Conservation (phyloP, 345 rosid genomes). For the Citrus medica region DNA sequence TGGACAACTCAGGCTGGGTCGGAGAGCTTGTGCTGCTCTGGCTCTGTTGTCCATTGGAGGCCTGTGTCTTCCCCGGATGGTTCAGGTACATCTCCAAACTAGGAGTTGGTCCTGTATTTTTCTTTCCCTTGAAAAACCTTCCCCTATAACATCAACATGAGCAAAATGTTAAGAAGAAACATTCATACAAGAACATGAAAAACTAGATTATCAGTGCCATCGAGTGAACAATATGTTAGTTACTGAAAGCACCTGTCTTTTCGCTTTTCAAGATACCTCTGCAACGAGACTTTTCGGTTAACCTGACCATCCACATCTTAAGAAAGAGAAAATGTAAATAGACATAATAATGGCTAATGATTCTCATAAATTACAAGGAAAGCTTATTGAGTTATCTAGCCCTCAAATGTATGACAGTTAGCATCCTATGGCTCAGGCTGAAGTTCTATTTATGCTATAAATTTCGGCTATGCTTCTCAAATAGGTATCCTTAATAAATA, state of each 20-base stretch:
- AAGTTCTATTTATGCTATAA: background rate
- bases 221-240: slow-evolving; percentile 7
- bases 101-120: slow-evolving; percentile 45
- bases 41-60: slow-evolving; percentile 48
- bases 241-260: slow-evolving; percentile 61
- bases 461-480: slow-evolving; percentile 1
- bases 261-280: slow-evolving; percentile 70
- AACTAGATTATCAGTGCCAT: background rate
- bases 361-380: background rate
- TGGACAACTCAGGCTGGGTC: slow-evolving; percentile 36
- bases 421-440: background rate
- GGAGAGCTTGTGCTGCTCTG: slow-evolving; percentile 35
- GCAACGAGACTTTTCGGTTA: slow-evolving; percentile 61
- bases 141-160: slow-evolving; percentile 35
- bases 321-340: slow-evolving; percentile 22
- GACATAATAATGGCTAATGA: background rate
- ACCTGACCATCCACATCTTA: slow-evolving; percentile 70
- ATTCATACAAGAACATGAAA: background rate
- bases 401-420: background rate
- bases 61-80: slow-evolving; percentile 41
- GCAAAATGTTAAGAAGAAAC: background rate
- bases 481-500: background rate
- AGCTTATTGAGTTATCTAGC: background rate
- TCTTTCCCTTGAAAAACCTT: slow-evolving; percentile 51
- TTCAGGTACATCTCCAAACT: slow-evolving; percentile 53